Evolutionary conservation across 176 grass and related monocot genomes (phyloP), one percentile per base, ranked within the genome.

Genomic region (Panicum miliaceum): DNA sequence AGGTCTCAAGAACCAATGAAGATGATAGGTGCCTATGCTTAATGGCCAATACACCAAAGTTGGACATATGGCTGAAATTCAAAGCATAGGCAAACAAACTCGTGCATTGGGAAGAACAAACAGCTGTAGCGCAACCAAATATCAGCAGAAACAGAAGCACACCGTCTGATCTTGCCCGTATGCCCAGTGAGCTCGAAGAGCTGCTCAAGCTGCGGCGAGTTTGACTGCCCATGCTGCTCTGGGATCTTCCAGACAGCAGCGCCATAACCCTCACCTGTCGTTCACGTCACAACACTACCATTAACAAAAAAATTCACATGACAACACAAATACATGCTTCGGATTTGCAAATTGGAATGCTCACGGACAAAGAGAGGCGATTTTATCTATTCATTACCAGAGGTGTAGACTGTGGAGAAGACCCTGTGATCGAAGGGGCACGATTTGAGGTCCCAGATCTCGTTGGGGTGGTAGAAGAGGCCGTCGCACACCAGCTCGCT

Each of bases 381-480:
- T 59, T 74, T 51, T 7, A 8, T 85, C 48, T 77, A n/a, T 12
- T 68, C 60, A 84, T 81, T 86, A 99, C 96, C 96, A 79, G 91
- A 99, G 26, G 96, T 94, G 81, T 89, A 99, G 67, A 96, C 91
- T 25, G 96, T 96, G 73, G 96, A 99, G 68, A 99, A 92, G 51
- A 96, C 84, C 78, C 84, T 99, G 51, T 85, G 84, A 89, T 99
- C 89, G 70, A 90, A 99, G 48, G 96, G 96, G 78, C 96, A 96
- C 9, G 96, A 99, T 73, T 96, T 96, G 60, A 99, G 96, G 89
- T 99, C 91, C 93, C 96, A 99, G 88, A 99, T 99, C 93, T 99
- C 96, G 81, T 92, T 94, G 47, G 89, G 96, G 68, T 99, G 96
- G 89, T 99, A 99, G 87, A 99, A 99, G 37, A 96, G 82, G 45